Percentiles rank a stretch among this genome's conserved stretches.
Conservation (phyloP, 768 basidiomycete genomes). For the Collybia sp. region DNA sequence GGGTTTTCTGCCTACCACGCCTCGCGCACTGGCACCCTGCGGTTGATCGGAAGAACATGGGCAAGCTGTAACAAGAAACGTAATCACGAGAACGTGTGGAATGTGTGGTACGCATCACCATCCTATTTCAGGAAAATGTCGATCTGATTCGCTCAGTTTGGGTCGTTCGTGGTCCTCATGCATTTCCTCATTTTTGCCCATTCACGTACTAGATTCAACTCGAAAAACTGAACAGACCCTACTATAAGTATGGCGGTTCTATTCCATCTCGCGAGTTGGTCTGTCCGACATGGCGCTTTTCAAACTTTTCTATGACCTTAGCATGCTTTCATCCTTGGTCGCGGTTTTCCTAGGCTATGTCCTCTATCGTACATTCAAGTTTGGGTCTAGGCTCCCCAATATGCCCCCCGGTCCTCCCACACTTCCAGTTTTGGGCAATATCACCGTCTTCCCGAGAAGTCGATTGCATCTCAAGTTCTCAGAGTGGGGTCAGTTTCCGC, state of each 20-base stretch:
- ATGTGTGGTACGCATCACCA: too few relatives aligned
- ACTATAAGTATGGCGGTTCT: not conserved
- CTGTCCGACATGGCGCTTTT: not conserved
- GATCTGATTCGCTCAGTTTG: too few relatives aligned
- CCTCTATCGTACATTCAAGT: not conserved
- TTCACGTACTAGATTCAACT: not conserved
- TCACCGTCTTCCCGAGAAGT: constrained; percentile 13
- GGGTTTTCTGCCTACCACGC: too few relatives aligned
- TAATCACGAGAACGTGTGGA: too few relatives aligned
- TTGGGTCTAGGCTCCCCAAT: constrained; percentile 5
- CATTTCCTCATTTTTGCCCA: not conserved
- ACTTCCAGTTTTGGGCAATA: constrained; percentile 16
- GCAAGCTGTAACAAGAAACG: too few relatives aligned
- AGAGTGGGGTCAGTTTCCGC: constrained; percentile 9
- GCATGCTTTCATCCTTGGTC: not conserved
- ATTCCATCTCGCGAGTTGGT: not conserved
- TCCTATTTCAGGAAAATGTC: too few relatives aligned
- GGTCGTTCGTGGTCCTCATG: too few relatives aligned
- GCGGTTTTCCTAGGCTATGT: not conserved
- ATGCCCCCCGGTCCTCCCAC: constrained; percentile 21
- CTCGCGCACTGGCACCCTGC: too few relatives aligned
- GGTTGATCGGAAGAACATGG: too few relatives aligned
- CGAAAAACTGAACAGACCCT: not conserved
- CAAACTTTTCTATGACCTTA: not conserved
- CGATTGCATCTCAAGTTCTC: constrained; percentile 15